Evolutionary conservation across 805 yeast species (phyloP), one percentile per base, ranked within the genome.

Genomic region (Ogataea nitratoaversa): DNA sequence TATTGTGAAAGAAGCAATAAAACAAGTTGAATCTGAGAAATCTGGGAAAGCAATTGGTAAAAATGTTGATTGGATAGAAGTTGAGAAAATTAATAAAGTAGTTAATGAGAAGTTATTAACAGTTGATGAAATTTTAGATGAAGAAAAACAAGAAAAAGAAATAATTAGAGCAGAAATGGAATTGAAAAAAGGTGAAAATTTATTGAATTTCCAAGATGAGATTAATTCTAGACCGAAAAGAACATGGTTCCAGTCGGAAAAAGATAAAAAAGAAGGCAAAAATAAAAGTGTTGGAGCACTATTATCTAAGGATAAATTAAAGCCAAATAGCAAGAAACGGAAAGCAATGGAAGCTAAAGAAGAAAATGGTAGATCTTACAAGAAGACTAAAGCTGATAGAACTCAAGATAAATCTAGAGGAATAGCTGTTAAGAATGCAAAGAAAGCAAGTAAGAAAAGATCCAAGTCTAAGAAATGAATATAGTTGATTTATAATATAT

Each of bases 141-240:
- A 91, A 61, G 99, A 93, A 61, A 82, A 88, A 62, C 76, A 78
- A 49, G 95, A 86, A 52, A 91, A 91, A 65, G 95, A 88, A 59
- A 70, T 91, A 37, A 61, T 87, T 22, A 77, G 76, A 40, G 98
- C 97, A 2, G 99, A 93, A 67, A 83, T 88, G 84, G 93, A 93
- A 60, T 63, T 91, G 34, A 76, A 74, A 48, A 87, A 84, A 62
- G 95, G 95, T 41, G 84, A 84, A 54, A 93, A 93, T 62, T 53
- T 93, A 60, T 66, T 93, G 47, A 83, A 76, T 57, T 89, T 85
- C 54, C 78, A 79, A 50, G 76, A 76, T 38, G 98, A 93, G 63
- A 93, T 93, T 56, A 74, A 78, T 49, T 69, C 96, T 1, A 77
- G 97, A 56, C 98, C 99, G 25, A 88, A 78, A 63, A 79, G 99